Evolutionary conservation across 176 grass and related monocot species (phyloP).

Genomic region (Carex myosuroides): DNA sequence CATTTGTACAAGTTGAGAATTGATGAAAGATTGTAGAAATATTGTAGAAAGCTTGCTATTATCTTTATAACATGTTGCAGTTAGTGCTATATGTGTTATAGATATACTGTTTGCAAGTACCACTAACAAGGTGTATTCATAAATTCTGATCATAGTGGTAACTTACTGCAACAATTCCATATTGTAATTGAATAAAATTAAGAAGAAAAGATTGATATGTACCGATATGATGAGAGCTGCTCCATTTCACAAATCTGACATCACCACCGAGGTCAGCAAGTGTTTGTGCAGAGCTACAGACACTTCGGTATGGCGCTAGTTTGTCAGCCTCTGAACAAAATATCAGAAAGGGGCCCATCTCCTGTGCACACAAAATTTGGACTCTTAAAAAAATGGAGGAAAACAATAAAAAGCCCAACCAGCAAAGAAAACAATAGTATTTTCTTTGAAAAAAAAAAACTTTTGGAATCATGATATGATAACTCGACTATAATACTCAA

Average conservation of each 20-base stretch:
- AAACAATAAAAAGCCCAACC: neutral
- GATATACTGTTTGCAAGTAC: neutral
- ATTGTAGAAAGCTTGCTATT: neutral
- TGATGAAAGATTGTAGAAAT: neutral
- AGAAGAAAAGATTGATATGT: conserved; percentile 18
- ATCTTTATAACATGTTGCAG: neutral
- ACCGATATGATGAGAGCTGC: conserved; percentile 58
- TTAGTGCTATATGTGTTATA: neutral
- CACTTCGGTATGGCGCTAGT: conserved; percentile 62
- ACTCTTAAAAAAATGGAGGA: neutral
- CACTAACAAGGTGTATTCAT: neutral
- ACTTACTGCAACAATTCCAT: neutral
- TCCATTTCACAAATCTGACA: conserved; percentile 84
- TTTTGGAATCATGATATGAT: neutral
- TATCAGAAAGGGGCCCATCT: conserved; percentile 76
- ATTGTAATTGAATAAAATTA: neutral
- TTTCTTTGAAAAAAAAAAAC: neutral
- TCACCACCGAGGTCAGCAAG: conserved; percentile 63
- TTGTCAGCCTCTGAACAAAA: conserved; percentile 89
- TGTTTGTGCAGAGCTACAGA: conserved; percentile 63
- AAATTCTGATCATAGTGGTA: conserved; percentile 3
- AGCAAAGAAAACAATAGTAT: neutral
- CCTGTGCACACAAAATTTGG: conserved; percentile 37
- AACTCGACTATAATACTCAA: neutral
- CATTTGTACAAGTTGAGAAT: conserved; percentile 1